These are phyloP conservation scores for Pinus tabuliformis DNA, from an alignment of 75 land plant genomes.

Conservation along the genomic window DNA sequence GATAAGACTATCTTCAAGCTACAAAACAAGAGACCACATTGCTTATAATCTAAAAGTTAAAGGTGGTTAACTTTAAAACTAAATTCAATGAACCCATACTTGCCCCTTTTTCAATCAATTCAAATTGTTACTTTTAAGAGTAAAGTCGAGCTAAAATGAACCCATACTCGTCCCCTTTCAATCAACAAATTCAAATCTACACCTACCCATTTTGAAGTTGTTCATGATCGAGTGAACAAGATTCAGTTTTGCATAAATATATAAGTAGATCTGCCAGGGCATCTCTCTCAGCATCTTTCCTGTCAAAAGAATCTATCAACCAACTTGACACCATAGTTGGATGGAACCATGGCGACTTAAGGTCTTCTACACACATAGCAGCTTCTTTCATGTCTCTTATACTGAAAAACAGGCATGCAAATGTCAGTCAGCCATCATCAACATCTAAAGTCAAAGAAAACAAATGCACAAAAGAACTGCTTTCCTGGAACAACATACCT, in stretches of 20 bases:
- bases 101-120: slow-evolving; percentile 47
- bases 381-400: slow-evolving; percentile 78
- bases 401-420: slow-evolving; percentile 42
- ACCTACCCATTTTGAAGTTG: slow-evolving; percentile 81
- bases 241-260: slow-evolving; percentile 40
- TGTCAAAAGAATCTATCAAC: slow-evolving; percentile 83
- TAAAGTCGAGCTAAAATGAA: slow-evolving; percentile 34
- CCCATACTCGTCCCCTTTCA: not conserved
- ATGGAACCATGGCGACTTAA: slow-evolving; percentile 69
- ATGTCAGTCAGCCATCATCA: too few relatives aligned
- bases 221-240: slow-evolving; percentile 39
- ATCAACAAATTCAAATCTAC: too few relatives aligned
- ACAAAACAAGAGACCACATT: too few relatives aligned
- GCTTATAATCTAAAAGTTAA: slow-evolving; percentile 29
- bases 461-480: not conserved
- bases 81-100: slow-evolving; percentile 54
- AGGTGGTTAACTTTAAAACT: slow-evolving; percentile 25
- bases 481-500: slow-evolving; percentile 38
- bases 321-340: slow-evolving; percentile 70
- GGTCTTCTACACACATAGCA: slow-evolving; percentile 70
- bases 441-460: too few relatives aligned
- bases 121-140: slow-evolving; percentile 51
- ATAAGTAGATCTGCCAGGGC: slow-evolving; percentile 62
- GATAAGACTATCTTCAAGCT: slow-evolving; percentile 58
- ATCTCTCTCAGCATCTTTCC: slow-evolving; percentile 74